Conservation (phyloP, 2,329 filamentous ascomycete genomes). For the Tolypocladium endophyticum region DNA sequence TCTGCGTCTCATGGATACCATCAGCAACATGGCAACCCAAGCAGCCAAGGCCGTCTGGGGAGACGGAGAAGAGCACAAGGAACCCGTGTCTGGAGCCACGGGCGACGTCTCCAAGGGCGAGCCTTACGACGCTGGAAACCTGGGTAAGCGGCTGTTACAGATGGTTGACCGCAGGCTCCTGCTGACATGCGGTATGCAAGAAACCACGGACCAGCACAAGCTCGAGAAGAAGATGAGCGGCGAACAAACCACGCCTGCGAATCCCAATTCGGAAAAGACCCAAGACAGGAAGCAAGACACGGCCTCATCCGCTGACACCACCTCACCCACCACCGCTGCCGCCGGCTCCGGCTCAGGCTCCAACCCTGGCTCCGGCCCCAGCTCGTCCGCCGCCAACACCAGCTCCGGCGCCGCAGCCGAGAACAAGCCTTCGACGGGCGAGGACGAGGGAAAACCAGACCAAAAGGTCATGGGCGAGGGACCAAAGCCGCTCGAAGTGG, state of each 20-base stretch:
- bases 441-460: conserved; percentile 20
- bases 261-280: not conserved
- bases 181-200: not conserved
- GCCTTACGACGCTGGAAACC: conserved; percentile 71
- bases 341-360: not conserved
- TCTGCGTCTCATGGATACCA: conserved; percentile 45
- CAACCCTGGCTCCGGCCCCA: not conserved
- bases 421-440: conserved; percentile 6
- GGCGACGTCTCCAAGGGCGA: conserved; percentile 59
- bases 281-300: not conserved
- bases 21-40: conserved; percentile 41
- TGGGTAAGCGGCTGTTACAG: conserved; percentile 28
- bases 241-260: not conserved
- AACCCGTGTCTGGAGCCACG: conserved; percentile 61
- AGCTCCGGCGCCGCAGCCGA: not conserved
- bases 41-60: conserved; percentile 33
- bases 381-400: not conserved
- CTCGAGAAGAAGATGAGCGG: conserved; percentile 2
- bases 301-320: not conserved
- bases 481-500: conserved; percentile 20
- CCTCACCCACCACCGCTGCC: not conserved
- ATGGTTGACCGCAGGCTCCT: not conserved
- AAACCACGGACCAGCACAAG: conserved; percentile 3
- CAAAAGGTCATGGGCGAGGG: conserved; percentile 17
- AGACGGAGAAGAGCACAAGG: conserved; percentile 31